Evolutionary conservation across 106 monocot genomes (phyloP), one percentile per base, ranked within the genome.

Genomic region (Allium sativum): DNA sequence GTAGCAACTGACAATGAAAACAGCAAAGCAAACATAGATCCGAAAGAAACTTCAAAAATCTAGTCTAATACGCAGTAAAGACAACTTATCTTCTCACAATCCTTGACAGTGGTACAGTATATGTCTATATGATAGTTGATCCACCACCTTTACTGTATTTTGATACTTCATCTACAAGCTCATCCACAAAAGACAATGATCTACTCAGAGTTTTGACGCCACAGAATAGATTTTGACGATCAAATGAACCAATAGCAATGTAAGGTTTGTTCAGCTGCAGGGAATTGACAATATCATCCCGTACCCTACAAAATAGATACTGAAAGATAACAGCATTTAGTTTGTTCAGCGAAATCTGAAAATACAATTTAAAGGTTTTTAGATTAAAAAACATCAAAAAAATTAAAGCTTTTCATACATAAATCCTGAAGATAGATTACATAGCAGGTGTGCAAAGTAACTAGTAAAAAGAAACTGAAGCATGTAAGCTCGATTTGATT

Each of bases 171-270:
- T 46, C 61, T 19, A 88, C 84, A 72, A 92, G 98, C 53, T 98
- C 98, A 62, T 92, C 72, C 31, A 88, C 18, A 77, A 98, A 92
- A 53, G 82, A 66, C 10, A 62, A n/a, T 22, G 84, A 73, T 21
- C 84, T 77, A 58, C 41, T 85, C 61, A 76, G 82, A 44, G 63
- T 71, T 64, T 98, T 98, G 31, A 92, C 91, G 57, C 87, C 91
- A 76, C 92, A 98, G 55, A 98, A 98, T 64, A 98, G 73, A 61
- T 98, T 98, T 48, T 70, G 52, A 15, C 98, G 98, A 68, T 98
- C 92, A 75, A 98, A 98, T 66, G 98, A 98, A 53, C 98, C 98
- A 62, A 88, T 65, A 67, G 80, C 77, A 68, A 92, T 76, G 61
- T 80, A 87, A 62, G 98, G 76, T 9, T 75, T 78, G 21, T 64